A percentile compares a stretch with the other conserved stretches of the same genome.
Evolutionary conservation across 2,329 filamentous ascomycete genomes (phyloP).

Genomic region (Colletotrichum shisoi): DNA sequence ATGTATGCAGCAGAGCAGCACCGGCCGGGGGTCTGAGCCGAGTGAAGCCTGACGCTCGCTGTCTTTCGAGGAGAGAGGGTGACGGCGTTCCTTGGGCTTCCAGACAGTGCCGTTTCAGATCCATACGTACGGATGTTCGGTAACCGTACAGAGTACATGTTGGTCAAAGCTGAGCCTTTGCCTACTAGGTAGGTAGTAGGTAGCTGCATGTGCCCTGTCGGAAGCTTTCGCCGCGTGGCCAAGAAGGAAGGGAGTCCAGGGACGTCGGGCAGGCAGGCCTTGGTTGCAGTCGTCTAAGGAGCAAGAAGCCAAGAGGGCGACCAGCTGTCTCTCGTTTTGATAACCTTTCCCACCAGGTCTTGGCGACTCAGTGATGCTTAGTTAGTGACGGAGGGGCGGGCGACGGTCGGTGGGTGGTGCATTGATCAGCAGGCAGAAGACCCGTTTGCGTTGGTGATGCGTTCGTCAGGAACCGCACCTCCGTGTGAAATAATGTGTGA

Average conservation of each 20-base stretch:
- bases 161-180: background rate
- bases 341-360: background rate
- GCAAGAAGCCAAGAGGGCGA: background rate
- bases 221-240: slow-evolving; percentile 26
- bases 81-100: background rate
- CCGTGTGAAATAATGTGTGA: no score
- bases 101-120: background rate
- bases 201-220: slow-evolving; percentile 11
- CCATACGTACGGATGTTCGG: background rate
- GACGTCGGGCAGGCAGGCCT: slow-evolving; percentile 35
- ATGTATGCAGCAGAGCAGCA: background rate
- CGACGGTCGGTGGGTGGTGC: background rate
- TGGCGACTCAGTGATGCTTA: background rate
- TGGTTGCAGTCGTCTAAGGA: slow-evolving; percentile 13
- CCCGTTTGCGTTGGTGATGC: background rate
- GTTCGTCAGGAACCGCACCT: slow-evolving; percentile 1
- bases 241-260: slow-evolving; percentile 6
- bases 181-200: no score
- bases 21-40: background rate
- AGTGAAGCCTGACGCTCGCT: slow-evolving; percentile 1
- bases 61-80: background rate
- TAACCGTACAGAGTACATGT: no score
- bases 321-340: background rate
- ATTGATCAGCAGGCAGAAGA: background rate
- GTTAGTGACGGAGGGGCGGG: no score